Evolutionary conservation across 768 basidiomycete genomes (phyloP).

Genomic region (Pleurotus tuoliensis): DNA sequence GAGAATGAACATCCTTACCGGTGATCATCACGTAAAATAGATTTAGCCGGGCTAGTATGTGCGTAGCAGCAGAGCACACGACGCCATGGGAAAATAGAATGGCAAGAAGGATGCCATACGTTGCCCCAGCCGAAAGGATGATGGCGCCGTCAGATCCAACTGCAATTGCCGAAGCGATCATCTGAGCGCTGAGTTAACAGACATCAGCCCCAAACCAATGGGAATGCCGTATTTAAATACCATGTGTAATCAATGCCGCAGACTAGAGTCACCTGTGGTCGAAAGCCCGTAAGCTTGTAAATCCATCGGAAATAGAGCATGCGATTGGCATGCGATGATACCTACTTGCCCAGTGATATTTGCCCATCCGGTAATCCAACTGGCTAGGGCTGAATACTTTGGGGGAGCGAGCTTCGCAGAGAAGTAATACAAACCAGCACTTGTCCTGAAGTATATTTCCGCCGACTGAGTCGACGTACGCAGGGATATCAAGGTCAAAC

Average conservation of each 20-base stretch:
- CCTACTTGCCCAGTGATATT: conserved; percentile 65
- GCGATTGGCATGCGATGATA: background rate
- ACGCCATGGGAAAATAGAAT: conserved; percentile 66
- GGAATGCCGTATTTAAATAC: background rate
- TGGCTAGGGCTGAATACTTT: conserved; percentile 56
- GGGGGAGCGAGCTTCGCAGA: conserved; percentile 69
- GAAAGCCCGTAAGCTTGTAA: background rate
- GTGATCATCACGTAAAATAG: conserved; percentile 67
- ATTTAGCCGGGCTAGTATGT: conserved; percentile 62
- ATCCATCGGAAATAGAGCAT: background rate
- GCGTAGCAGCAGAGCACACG: conserved; percentile 69
- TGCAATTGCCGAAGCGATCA: conserved; percentile 70
- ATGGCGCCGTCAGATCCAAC: conserved; percentile 53
- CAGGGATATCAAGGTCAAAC: conserved; percentile 17
- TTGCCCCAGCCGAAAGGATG: conserved; percentile 53
- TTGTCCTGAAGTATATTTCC: conserved; percentile 43
- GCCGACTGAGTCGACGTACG: background rate
- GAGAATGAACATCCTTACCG: conserved; percentile 30
- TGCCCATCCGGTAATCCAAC: conserved; percentile 54
- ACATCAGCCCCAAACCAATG: background rate
- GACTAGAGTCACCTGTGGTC: conserved; percentile 47
- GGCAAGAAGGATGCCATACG: conserved; percentile 62
- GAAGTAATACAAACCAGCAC: conserved; percentile 77
- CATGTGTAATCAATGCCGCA: conserved; percentile 77
- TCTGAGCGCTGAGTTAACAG: conserved; percentile 45